These are phyloP conservation scores for Barnettozyma vustinii DNA, from an alignment of 805 yeast species.

Conservation along the genomic window DNA sequence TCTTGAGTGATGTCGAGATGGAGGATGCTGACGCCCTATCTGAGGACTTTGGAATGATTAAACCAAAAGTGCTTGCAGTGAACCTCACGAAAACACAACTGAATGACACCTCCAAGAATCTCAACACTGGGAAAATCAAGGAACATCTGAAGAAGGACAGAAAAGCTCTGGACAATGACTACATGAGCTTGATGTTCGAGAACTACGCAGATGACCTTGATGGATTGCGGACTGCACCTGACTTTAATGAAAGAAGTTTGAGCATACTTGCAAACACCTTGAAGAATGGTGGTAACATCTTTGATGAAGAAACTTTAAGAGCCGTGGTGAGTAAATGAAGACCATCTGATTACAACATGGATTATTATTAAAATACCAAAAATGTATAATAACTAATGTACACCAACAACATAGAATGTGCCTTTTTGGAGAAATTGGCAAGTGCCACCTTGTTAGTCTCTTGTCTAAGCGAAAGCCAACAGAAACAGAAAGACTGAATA, in stretches of 20 bases:
- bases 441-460: neutral
- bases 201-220: slow-evolving; percentile 44
- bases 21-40: slow-evolving; percentile 8
- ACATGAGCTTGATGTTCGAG: slow-evolving; percentile 48
- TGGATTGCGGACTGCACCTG: slow-evolving; percentile 48
- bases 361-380: neutral
- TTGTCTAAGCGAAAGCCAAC: neutral
- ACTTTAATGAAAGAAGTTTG: slow-evolving; percentile 51
- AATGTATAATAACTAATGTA: slow-evolving; percentile 5
- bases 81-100: slow-evolving; percentile 31
- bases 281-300: slow-evolving; percentile 17
- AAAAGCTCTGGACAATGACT: slow-evolving; percentile 42
- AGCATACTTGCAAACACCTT: slow-evolving; percentile 20
- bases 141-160: slow-evolving; percentile 27
- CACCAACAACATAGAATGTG: neutral
- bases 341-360: neutral
- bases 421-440: neutral
- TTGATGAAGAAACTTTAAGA: slow-evolving; percentile 14
- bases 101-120: slow-evolving; percentile 23
- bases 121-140: slow-evolving; percentile 29
- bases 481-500: neutral
- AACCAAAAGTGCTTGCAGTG: slow-evolving; percentile 18
- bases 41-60: slow-evolving; percentile 11
- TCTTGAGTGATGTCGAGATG: slow-evolving; percentile 31
- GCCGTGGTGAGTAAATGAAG: slow-evolving; percentile 9